A percentile compares a stretch with the other conserved stretches of the same genome.
These are phyloP conservation scores for Cytospora schulzeri DNA, from an alignment of 2,329 filamentous ascomycete species.

Conservation along the genomic window DNA sequence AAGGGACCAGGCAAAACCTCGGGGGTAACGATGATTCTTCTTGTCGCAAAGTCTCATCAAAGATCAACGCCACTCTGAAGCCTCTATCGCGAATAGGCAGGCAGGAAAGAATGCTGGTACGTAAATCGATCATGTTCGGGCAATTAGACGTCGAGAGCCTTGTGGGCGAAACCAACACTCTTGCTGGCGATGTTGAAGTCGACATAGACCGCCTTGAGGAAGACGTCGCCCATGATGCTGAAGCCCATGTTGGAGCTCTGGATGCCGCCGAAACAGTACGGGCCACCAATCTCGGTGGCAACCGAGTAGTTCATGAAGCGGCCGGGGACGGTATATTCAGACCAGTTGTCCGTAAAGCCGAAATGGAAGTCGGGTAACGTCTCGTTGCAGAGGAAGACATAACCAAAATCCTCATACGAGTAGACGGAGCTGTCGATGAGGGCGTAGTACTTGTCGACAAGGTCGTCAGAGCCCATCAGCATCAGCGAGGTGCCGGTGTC, in stretches of 20 bases:
- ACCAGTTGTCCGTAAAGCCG: conserved; percentile 47
- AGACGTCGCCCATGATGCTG: conserved; percentile 75
- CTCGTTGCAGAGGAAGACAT: conserved; percentile 55
- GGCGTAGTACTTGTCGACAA: conserved; percentile 63
- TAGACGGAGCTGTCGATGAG: conserved; percentile 55
- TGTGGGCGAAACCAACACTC: conserved; percentile 50
- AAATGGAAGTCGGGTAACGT: conserved; percentile 55
- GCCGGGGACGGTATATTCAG: conserved; percentile 52
- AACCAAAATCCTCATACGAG: conserved; percentile 49
- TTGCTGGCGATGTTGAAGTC: conserved; percentile 64
- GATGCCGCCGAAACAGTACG: conserved; percentile 72
- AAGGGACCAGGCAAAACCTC: background rate
- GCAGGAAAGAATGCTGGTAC: too few relatives aligned
- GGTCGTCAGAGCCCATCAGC: conserved; percentile 53
- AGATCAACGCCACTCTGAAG: background rate
- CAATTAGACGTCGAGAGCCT: conserved; percentile 37
- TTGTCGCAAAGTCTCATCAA: background rate
- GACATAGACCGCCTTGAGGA: conserved; percentile 76
- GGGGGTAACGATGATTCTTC: background rate
- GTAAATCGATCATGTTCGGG: too few relatives aligned
- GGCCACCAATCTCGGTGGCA: conserved; percentile 48
- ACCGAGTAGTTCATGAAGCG: conserved; percentile 50
- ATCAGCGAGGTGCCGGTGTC: conserved; percentile 72
- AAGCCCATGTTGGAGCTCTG: conserved; percentile 57
- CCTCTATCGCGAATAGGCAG: background rate